Conservation (phyloP, 768 basidiomycete species). For the Termitomyces eurrhizus region DNA sequence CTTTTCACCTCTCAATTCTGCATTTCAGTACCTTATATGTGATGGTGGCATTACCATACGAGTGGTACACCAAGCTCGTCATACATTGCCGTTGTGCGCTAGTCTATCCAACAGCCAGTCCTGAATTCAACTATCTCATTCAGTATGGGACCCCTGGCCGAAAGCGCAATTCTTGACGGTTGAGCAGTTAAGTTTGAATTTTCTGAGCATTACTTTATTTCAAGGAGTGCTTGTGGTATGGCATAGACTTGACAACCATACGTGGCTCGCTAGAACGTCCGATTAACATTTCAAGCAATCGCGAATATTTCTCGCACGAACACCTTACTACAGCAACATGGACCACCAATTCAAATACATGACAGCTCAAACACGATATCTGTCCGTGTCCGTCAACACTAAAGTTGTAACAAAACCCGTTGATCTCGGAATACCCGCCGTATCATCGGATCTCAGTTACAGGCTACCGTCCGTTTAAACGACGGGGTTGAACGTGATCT, state of each 20-base stretch:
- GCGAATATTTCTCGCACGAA: slow-evolving; percentile 7
- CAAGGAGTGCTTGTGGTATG: slow-evolving; percentile 13
- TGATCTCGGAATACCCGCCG: not conserved
- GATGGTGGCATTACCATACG: too few species aligned
- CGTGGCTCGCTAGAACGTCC: slow-evolving; percentile 13
- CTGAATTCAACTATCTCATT: not conserved
- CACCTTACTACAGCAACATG: not conserved
- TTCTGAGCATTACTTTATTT: not conserved
- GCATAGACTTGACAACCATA: slow-evolving; percentile 13
- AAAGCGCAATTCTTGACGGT: slow-evolving; percentile 20
- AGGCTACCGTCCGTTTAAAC: not conserved
- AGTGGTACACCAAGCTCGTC: too few species aligned
- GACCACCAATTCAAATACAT: slow-evolving; percentile 8
- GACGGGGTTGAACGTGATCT: too few species aligned
- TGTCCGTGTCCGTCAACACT: slow-evolving; percentile 15
- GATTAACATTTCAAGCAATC: slow-evolving; percentile 17
- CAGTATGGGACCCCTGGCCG: not conserved
- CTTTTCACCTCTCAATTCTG: not conserved
- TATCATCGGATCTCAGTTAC: not conserved
- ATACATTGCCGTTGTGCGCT: not conserved
- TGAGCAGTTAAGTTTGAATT: not conserved
- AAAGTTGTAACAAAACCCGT: not conserved
- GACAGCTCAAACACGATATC: slow-evolving; percentile 12
- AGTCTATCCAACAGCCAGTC: not conserved
- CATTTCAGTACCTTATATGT: not conserved